phyloP scores from a whole-genome alignment of 192 early-diverging fungal genomes.

The Coemansia sp. region DNA sequence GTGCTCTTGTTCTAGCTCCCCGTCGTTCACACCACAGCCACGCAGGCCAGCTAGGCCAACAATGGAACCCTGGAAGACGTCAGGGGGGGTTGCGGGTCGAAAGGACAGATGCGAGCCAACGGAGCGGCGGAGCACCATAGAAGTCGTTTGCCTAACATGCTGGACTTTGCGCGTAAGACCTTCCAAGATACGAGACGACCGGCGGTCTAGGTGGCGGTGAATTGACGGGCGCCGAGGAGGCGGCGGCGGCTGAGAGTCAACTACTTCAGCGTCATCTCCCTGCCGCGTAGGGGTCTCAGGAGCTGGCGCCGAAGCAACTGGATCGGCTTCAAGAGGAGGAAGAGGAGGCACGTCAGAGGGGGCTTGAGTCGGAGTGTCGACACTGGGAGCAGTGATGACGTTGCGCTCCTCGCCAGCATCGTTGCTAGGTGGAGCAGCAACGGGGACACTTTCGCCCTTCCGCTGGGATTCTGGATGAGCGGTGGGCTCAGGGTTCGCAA shows the following conservation, averaged over 20 bases:
- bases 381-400: neutral
- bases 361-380: neutral
- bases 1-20: neutral
- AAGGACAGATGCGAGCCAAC: conserved; percentile 37
- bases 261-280: neutral
- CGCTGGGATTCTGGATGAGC: neutral
- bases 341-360: neutral
- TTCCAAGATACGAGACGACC: conserved; percentile 46
- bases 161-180: conserved; percentile 50
- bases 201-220: conserved; percentile 20
- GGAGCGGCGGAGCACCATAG: conserved; percentile 52
- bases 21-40: conserved; percentile 5
- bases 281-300: neutral
- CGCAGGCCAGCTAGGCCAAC: conserved; percentile 5
- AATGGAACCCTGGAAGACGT: conserved; percentile 1
- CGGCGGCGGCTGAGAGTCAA: neutral
- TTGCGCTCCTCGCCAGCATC: neutral
- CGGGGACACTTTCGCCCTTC: neutral
- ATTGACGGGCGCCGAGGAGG: conserved; percentile 8
- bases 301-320: neutral
- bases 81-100: neutral
- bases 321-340: neutral
- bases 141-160: conserved; percentile 48
- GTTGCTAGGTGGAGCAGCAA: neutral
- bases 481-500: neutral